These are phyloP conservation scores for Yamadazyma taylorii DNA, from an alignment of 1,139 yeast genomes.

Conservation along the genomic window DNA sequence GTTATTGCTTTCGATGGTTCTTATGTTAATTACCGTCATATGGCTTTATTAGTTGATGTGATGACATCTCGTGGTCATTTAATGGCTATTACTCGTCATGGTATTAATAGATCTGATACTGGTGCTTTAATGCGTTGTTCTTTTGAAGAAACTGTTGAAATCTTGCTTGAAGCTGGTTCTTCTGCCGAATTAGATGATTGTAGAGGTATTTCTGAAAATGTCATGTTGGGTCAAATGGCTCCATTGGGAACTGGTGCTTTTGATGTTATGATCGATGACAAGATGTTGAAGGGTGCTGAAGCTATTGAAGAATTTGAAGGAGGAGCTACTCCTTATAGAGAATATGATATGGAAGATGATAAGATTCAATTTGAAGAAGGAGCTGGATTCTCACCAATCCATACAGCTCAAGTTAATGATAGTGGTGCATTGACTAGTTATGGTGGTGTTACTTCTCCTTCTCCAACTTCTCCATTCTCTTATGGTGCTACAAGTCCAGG, in stretches of 20 bases:
- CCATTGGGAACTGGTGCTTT: constrained; percentile 99
- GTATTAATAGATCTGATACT: constrained; percentile 97
- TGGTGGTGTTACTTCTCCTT: constrained; percentile 60
- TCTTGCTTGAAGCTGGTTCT: constrained; percentile 95
- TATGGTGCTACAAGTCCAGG: constrained; percentile 69
- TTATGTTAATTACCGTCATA: constrained; percentile 96
- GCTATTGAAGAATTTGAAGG: constrained; percentile 63
- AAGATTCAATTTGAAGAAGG: constrained; percentile 77
- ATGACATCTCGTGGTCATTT: constrained; percentile 99
- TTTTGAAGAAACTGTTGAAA: constrained; percentile 98
- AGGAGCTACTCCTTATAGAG: constrained; percentile 92
- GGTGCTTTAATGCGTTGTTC: constrained; percentile 99
- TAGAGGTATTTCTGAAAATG: constrained; percentile 97
- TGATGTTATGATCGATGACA: constrained; percentile 93
- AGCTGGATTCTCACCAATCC: constrained; percentile 92
- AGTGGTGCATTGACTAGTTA: constrained; percentile 93
- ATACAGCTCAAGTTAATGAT: constrained; percentile 79
- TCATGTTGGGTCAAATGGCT: constrained; percentile 96
- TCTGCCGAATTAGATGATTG: constrained; percentile 97
- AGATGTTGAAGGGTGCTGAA: constrained; percentile 71
- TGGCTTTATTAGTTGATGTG: constrained; percentile 95
- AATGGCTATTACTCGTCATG: constrained; percentile 99
- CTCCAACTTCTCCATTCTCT: constrained; percentile 59
- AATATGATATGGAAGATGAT: constrained; percentile 74
- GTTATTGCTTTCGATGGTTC: constrained; percentile 99